Evolutionary conservation across 257 asterid genomes (phyloP).

Genomic region (Lycium ferocissimum): DNA sequence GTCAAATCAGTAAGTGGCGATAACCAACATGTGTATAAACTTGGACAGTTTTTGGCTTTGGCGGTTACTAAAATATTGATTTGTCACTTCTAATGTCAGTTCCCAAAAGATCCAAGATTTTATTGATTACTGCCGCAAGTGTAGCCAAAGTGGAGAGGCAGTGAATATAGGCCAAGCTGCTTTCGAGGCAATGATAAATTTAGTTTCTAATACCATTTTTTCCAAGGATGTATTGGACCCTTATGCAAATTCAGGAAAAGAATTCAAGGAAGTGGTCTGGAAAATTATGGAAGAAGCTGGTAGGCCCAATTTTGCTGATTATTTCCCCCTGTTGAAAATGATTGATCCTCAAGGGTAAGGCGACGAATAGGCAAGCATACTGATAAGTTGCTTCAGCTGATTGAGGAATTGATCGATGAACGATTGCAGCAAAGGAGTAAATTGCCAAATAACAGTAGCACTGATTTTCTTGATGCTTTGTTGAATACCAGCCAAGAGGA

Average conservation of each 20-base stretch:
- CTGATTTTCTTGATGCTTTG: neutral
- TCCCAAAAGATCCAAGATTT: conserved; percentile 71
- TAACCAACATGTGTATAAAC: no score
- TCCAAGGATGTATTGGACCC: conserved; percentile 64
- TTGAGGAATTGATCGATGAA: conserved; percentile 51
- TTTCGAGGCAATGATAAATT: conserved; percentile 55
- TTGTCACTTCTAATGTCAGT: conserved; percentile 34
- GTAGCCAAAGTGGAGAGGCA: conserved; percentile 51
- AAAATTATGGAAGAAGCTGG: conserved; percentile 57
- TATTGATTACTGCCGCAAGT: conserved; percentile 51
- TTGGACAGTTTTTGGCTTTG: no score
- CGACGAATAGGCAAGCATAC: conserved; percentile 49
- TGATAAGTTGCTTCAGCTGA: conserved; percentile 45
- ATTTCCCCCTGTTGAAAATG: conserved; percentile 49
- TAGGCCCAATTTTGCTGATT: conserved; percentile 69
- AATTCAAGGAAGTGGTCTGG: conserved; percentile 66
- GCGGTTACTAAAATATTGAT: neutral
- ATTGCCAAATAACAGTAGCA: neutral
- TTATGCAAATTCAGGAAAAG: conserved; percentile 61
- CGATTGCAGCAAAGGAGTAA: conserved; percentile 43
- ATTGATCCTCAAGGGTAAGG: conserved; percentile 69
- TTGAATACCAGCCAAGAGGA: neutral
- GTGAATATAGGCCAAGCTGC: conserved; percentile 67
- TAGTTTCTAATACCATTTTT: conserved; percentile 59
- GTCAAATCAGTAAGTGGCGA: no score